Conservation (phyloP, 2,329 filamentous ascomycete genomes). For the Fusarium torreyae region DNA sequence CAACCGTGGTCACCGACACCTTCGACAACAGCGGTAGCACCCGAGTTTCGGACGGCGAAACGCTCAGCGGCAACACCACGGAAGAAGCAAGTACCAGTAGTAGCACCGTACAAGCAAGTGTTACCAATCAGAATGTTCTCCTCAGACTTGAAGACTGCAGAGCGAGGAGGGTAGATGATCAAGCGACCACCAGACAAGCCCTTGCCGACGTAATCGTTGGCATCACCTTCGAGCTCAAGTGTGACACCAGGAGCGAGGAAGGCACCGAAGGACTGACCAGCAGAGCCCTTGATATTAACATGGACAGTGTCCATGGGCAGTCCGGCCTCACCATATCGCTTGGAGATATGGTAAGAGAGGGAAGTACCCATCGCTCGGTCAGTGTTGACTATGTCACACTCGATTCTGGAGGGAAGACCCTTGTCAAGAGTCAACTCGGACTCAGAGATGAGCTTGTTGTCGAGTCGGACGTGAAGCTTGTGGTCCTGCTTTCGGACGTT, state of each 20-base stretch:
- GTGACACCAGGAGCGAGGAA: conserved; percentile 95
- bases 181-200: conserved; percentile 92
- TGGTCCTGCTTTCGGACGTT: conserved; percentile 99
- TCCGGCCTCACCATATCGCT: conserved; percentile 89
- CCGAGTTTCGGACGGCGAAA: conserved; percentile 96
- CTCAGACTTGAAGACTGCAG: conserved; percentile 93
- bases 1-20: conserved; percentile 96
- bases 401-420: conserved; percentile 91
- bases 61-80: conserved; percentile 95
- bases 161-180: conserved; percentile 92
- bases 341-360: conserved; percentile 95
- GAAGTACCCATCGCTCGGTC: conserved; percentile 95
- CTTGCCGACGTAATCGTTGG: conserved; percentile 98
- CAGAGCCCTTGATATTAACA: conserved; percentile 95
- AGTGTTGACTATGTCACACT: conserved; percentile 97
- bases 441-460: conserved; percentile 97
- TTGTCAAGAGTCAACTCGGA: conserved; percentile 95
- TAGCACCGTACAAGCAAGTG: conserved; percentile 95
- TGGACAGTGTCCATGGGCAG: conserved; percentile 94
- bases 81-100: conserved; percentile 94
- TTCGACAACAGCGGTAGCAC: conserved; percentile 95
- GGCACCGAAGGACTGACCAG: conserved; percentile 96
- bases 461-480: conserved; percentile 89
- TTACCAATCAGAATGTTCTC: conserved; percentile 96
- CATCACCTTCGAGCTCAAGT: conserved; percentile 93